Conservation (phyloP, 768 basidiomycete species). For the Vararia minispora region DNA sequence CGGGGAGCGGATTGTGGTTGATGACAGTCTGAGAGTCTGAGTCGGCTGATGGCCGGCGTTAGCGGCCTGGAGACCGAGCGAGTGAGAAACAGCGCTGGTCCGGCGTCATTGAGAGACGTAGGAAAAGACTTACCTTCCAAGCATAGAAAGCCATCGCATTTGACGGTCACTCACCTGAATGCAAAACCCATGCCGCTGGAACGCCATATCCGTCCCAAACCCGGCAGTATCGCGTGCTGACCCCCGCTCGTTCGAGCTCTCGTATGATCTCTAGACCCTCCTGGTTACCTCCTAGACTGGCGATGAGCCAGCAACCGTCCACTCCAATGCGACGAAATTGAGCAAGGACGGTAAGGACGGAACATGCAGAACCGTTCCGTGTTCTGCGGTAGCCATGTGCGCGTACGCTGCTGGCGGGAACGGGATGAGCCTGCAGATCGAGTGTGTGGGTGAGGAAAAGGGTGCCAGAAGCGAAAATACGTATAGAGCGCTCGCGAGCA, state of each 20-base stretch:
- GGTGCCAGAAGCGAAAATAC: conserved; percentile 71
- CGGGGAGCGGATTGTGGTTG: conserved; percentile 82
- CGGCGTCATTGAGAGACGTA: conserved; percentile 6
- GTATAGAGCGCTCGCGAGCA: no score
- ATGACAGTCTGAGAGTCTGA: conserved; percentile 57
- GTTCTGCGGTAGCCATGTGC: conserved; percentile 59
- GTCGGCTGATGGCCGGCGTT: conserved; percentile 29
- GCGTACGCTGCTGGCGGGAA: conserved; percentile 45
- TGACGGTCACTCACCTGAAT: conserved; percentile 39
- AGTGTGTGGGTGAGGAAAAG: conserved; percentile 72
- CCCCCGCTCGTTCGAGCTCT: conserved; percentile 55
- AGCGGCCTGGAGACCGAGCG: conserved; percentile 1
- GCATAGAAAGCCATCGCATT: neutral
- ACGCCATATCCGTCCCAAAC: conserved; percentile 62
- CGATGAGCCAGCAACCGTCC: conserved; percentile 60
- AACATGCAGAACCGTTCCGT: conserved; percentile 65
- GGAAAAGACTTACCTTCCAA: no score
- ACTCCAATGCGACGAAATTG: conserved; percentile 62
- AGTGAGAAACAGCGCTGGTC: conserved; percentile 5
- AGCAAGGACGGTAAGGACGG: conserved; percentile 56
- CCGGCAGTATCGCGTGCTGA: conserved; percentile 66
- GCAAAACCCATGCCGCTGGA: conserved; percentile 73
- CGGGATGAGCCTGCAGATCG: conserved; percentile 46
- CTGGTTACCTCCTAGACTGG: conserved; percentile 60
- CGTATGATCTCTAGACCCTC: conserved; percentile 54